These are phyloP conservation scores for Sclerotinia glacialis DNA, from an alignment of 2,329 filamentous ascomycete species.

Conservation along the genomic window DNA sequence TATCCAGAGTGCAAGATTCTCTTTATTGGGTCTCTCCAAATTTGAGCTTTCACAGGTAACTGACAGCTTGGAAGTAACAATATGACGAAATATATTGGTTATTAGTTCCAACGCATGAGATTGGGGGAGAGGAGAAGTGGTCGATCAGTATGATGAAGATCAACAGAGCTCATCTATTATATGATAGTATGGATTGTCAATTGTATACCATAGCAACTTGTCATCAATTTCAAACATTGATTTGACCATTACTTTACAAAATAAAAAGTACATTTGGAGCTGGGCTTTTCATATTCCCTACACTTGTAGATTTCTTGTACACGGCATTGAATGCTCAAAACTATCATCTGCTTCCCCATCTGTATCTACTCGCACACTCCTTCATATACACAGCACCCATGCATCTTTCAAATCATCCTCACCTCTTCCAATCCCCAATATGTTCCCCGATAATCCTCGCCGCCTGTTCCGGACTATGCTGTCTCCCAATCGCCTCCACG, in stretches of 20 bases:
- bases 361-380: neutral
- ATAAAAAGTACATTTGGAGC: neutral
- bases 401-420: neutral
- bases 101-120: neutral
- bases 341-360: neutral
- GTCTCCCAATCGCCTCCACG: conserved; percentile 91
- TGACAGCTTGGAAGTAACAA: neutral
- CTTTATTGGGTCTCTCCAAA: neutral
- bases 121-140: neutral
- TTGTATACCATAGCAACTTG: no score
- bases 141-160: no score
- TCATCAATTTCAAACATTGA: no score
- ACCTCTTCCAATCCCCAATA: conserved; percentile 69
- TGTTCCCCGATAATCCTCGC: conserved; percentile 82
- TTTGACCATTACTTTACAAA: no score
- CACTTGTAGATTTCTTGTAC: neutral
- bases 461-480: conserved; percentile 86
- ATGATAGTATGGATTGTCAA: no score
- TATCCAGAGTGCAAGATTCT: neutral
- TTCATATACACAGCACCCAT: neutral
- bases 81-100: neutral
- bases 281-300: neutral
- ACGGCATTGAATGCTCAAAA: neutral
- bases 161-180: no score
- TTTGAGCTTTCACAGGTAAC: neutral